Evolutionary conservation across 1,284 basidiomycete genomes (phyloP), one percentile per base, ranked within the genome.

Genomic region (Tetrapyrgos nigripes): DNA sequence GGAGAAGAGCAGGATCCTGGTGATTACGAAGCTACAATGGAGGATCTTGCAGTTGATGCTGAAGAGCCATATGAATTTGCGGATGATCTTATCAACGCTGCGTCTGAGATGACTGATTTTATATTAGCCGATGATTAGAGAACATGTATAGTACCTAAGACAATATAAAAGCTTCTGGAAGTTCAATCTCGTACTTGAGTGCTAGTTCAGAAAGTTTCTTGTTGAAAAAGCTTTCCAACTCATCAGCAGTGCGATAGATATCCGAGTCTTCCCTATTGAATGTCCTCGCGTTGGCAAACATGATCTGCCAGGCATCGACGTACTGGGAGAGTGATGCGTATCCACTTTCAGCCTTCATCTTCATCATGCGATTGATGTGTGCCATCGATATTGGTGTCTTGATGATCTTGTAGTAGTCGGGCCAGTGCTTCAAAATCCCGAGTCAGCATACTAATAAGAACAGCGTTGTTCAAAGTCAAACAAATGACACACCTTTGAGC

Each of bases 291-390:
- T 51, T 51, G 14, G 19, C 9, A 23, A 51, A 51, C n/a, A 51
- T 6, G 24, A 21, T 33, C n/a, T 19, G 50, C 50, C 50, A 51
- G 17, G 29, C 50, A 13, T 9, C 26, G 17, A 50, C 48, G 26
- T 37, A 51, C 24, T 51, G n/a, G n/a, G 5, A n/a, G 31, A 51
- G 17, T 51, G 50, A 14, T 23, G 17, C 31, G 26, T 51, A 51
- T 10, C 50, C 50, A 23, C 40, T 51, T 23, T 29, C 35, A 3
- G 28, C 50, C 10, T 29, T 33, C 19, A 51, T 29, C 50, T 37
- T 51, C 21, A 37, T 33, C 26, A n/a, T 5, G n/a, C n/a, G n/a
- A n/a, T n/a, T n/a, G 14, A 51, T 51, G 40, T 51, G 50, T n/a
- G 50, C 28, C 50, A 51, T 51, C 13, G 50, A 51, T 10, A 51